phyloP scores from a whole-genome alignment of 495 filamentous ascomycete genomes.

The Penicillium diatomitis region DNA sequence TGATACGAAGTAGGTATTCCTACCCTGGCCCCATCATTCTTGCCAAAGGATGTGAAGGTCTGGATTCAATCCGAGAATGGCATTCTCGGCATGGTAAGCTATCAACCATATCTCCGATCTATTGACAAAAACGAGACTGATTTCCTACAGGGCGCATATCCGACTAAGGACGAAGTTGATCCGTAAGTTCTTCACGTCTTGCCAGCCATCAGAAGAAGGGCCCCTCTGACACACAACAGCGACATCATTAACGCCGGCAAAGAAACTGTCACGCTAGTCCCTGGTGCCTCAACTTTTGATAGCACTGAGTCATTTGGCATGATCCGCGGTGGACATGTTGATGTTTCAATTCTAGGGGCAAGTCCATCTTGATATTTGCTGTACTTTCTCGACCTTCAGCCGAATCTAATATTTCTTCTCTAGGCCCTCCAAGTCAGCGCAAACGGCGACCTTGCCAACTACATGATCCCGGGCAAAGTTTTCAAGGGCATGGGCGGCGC shows the following conservation, averaged over 20 bases:
- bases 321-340: slow-evolving; percentile 80
- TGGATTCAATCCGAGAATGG: slow-evolving; percentile 90
- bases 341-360: slow-evolving; percentile 76
- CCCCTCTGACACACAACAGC: slow-evolving; percentile 9
- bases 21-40: slow-evolving; percentile 75
- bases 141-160: slow-evolving; percentile 61
- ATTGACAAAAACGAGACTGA: slow-evolving; percentile 3
- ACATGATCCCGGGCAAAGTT: slow-evolving; percentile 82
- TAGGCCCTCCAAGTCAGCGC: slow-evolving; percentile 77
- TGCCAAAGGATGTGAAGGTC: slow-evolving; percentile 68
- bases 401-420: background rate
- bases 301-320: slow-evolving; percentile 87
- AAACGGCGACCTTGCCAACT: slow-evolving; percentile 80
- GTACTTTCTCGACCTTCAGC: background rate
- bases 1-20: slow-evolving; percentile 48
- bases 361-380: background rate
- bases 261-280: slow-evolving; percentile 79
- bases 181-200: slow-evolving; percentile 30
- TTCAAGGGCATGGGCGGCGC: slow-evolving; percentile 94
- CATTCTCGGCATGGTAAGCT: slow-evolving; percentile 61
- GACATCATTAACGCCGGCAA: slow-evolving; percentile 94
- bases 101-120: background rate
- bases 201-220: background rate
- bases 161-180: slow-evolving; percentile 66
- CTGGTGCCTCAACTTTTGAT: slow-evolving; percentile 75